Percentiles rank a stretch among this genome's conserved stretches.
Evolutionary conservation across 2,329 filamentous ascomycete genomes (phyloP).

Genomic region (Didymella pomorum): DNA sequence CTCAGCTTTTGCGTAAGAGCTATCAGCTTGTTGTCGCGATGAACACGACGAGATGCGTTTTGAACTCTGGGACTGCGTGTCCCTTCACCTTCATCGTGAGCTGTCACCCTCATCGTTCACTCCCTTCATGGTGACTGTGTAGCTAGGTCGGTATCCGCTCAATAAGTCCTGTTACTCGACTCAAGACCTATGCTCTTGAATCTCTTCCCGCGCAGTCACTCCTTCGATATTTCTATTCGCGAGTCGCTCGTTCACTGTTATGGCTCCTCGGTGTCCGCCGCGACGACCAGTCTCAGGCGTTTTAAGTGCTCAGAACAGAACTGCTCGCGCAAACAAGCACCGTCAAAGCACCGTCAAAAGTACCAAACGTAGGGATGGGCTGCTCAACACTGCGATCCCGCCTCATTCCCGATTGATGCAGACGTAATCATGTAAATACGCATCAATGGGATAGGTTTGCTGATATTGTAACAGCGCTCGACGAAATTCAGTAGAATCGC

Average conservation of each 20-base stretch:
- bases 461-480: slow-evolving; percentile 8
- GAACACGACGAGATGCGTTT: too few relatives aligned
- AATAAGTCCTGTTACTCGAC: neutral
- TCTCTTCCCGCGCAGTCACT: neutral
- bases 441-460: too few relatives aligned
- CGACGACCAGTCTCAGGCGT: too few relatives aligned
- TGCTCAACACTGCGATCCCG: slow-evolving; percentile 8
- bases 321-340: too few relatives aligned
- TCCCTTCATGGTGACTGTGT: too few relatives aligned
- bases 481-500: slow-evolving; percentile 21
- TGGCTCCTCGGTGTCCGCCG: neutral
- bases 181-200: too few relatives aligned
- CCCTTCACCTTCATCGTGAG: neutral
- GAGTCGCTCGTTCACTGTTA: neutral
- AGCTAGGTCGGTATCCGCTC: neutral
- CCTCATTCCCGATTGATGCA: slow-evolving; percentile 8
- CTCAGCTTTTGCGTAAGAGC: neutral
- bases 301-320: too few relatives aligned
- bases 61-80: neutral
- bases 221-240: neutral
- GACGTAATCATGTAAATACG: slow-evolving; percentile 1
- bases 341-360: neutral
- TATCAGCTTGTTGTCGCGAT: neutral
- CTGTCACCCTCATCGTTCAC: neutral
- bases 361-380: slow-evolving; percentile 1